These are phyloP conservation scores for Cavenderia fasciculata DNA, from an alignment of 78 protist genomes.

Conservation along the genomic window DNA sequence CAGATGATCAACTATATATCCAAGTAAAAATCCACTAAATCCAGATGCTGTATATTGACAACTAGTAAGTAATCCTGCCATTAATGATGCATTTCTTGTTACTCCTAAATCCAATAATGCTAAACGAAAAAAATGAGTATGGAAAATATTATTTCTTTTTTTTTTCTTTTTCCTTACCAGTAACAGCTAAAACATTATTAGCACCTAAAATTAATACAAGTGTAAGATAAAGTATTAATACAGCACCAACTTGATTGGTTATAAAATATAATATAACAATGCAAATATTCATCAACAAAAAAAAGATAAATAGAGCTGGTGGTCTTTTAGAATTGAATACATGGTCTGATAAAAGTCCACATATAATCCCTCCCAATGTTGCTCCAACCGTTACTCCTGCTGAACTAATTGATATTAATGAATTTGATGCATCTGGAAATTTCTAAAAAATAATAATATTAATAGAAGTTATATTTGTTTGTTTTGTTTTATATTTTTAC, in stretches of 20 bases:
- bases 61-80: conserved; percentile 11
- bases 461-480: background rate
- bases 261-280: background rate
- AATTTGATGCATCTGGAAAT: background rate
- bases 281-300: background rate
- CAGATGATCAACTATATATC: background rate
- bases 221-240: background rate
- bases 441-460: background rate
- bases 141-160: too few relatives aligned
- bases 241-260: background rate
- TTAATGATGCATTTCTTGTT: conserved; percentile 4
- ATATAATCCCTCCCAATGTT: conserved; percentile 12
- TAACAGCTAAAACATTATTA: background rate
- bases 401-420: background rate
- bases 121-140: too few relatives aligned
- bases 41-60: conserved; percentile 12
- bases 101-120: conserved; percentile 20
- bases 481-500: background rate
- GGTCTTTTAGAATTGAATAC: conserved; percentile 19
- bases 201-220: conserved; percentile 10
- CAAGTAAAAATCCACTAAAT: conserved; percentile 6
- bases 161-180: too few relatives aligned
- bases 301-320: conserved; percentile 20
- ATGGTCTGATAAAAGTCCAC: conserved; percentile 12
- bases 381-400: conserved; percentile 19